These are phyloP conservation scores for Aspergillus versicolor DNA, from an alignment of 2,329 filamentous ascomycete species.

Conservation along the genomic window DNA sequence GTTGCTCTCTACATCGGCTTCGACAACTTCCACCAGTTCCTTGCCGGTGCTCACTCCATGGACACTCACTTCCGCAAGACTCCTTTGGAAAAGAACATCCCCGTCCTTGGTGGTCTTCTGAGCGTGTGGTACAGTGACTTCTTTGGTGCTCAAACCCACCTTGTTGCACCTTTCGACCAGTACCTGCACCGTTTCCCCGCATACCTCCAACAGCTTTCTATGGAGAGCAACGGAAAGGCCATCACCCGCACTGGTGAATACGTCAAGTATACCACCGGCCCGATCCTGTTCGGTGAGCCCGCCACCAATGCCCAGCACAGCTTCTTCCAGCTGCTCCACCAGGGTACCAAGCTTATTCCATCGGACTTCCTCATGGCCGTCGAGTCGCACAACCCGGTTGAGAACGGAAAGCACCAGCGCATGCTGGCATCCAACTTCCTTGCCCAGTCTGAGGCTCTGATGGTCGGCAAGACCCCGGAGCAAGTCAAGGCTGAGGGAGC, in stretches of 20 bases:
- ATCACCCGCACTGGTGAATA: constrained; percentile 84
- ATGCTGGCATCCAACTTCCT: constrained; percentile 55
- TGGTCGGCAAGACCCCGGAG: constrained; percentile 54
- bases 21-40: constrained; percentile 97
- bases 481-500: constrained; percentile 50
- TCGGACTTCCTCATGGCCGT: constrained; percentile 97
- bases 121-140: constrained; percentile 99
- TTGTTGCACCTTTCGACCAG: constrained; percentile 97
- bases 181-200: constrained; percentile 99
- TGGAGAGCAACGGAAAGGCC: constrained; percentile 99
- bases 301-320: constrained; percentile 99
- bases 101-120: constrained; percentile 83
- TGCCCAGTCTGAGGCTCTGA: constrained; percentile 50
- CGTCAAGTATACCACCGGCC: constrained; percentile 95
- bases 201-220: constrained; percentile 97
- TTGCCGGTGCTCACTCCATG: constrained; percentile 93
- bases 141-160: constrained; percentile 95
- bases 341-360: constrained; percentile 98
- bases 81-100: constrained; percentile 92
- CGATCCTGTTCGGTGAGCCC: constrained; percentile 95
- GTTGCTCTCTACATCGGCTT: constrained; percentile 93
- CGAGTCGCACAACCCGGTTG: constrained; percentile 93
- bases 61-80: constrained; percentile 96
- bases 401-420: constrained; percentile 87
- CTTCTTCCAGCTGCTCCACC: constrained; percentile 99